phyloP scores from a whole-genome alignment of 192 early-diverging fungal species.

The Backusella luteola region DNA sequence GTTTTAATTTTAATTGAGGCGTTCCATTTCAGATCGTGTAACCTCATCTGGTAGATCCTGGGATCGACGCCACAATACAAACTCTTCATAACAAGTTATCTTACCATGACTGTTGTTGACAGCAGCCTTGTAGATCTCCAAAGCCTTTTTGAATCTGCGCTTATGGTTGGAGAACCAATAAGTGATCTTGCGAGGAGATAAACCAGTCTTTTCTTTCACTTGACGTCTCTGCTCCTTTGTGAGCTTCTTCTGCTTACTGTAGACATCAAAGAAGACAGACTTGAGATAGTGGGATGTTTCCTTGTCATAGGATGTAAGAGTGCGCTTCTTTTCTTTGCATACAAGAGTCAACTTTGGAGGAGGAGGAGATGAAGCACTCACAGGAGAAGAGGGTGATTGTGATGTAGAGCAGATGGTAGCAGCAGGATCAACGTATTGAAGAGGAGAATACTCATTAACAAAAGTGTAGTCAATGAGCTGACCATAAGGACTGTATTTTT shows the following conservation, averaged over 20 bases:
- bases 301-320: slow-evolving; percentile 17
- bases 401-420: not conserved
- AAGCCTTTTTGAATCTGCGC: slow-evolving; percentile 13
- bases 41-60: not conserved
- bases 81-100: not conserved
- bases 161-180: slow-evolving; percentile 40
- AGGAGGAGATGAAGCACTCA: not conserved
- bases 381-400: not conserved
- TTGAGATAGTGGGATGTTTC: slow-evolving; percentile 16
- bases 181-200: slow-evolving; percentile 30
- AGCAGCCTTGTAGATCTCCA: not conserved
- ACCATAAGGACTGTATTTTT: not conserved
- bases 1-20: not conserved
- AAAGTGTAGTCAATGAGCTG: not conserved
- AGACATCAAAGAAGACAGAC: slow-evolving; percentile 24
- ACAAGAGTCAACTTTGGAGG: not conserved
- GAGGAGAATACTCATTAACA: not conserved
- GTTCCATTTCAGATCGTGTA: slow-evolving; percentile 1
- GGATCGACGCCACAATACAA: slow-evolving; percentile 1
- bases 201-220: slow-evolving; percentile 18
- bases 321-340: slow-evolving; percentile 3
- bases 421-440: not conserved
- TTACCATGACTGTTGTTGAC: slow-evolving; percentile 1
- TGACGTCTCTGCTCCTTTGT: slow-evolving; percentile 15
- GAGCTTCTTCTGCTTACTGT: slow-evolving; percentile 21